Percentiles rank a stretch among this genome's conserved stretches.
Conservation (phyloP, 352 stramenopile species). For the Globisporangium irregulare region DNA sequence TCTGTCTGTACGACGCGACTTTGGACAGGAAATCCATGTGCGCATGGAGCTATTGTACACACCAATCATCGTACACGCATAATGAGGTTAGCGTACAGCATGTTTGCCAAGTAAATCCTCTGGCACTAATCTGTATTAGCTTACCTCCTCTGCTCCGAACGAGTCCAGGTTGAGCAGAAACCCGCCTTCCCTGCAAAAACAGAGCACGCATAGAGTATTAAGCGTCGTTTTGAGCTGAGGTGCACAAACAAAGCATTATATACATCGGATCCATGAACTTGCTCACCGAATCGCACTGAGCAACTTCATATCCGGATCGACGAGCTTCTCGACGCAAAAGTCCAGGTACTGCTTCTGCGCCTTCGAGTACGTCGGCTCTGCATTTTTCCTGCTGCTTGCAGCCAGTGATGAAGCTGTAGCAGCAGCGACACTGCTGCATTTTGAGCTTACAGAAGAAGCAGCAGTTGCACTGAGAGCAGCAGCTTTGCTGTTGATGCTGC, state of each 20-base stretch:
- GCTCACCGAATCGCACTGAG: slow-evolving; percentile 31
- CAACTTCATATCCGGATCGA: slow-evolving; percentile 48
- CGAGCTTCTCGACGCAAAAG: slow-evolving; percentile 49
- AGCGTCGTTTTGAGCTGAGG: neutral
- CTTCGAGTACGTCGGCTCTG: slow-evolving; percentile 21
- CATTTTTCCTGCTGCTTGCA: slow-evolving; percentile 13
- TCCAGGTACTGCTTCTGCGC: slow-evolving; percentile 56
- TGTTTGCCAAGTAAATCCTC: neutral
- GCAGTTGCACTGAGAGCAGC: neutral
- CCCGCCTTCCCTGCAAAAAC: slow-evolving; percentile 15
- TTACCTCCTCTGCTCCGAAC: slow-evolving; percentile 51
- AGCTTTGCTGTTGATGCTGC: neutral
- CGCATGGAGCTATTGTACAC: slow-evolving; percentile 27
- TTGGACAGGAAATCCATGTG: slow-evolving; percentile 54
- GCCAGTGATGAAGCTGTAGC: neutral
- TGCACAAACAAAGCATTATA: neutral
- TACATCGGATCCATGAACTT: neutral
- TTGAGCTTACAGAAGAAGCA: neutral
- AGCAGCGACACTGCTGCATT: neutral
- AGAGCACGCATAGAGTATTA: neutral
- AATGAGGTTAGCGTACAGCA: neutral
- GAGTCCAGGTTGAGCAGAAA: slow-evolving; percentile 53
- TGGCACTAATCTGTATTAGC: neutral
- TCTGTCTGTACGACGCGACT: slow-evolving; percentile 27
- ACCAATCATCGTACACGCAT: neutral